Evolutionary conservation across 1,284 basidiomycete genomes (phyloP).

Genomic region (Ganoderma leucocontextum): DNA sequence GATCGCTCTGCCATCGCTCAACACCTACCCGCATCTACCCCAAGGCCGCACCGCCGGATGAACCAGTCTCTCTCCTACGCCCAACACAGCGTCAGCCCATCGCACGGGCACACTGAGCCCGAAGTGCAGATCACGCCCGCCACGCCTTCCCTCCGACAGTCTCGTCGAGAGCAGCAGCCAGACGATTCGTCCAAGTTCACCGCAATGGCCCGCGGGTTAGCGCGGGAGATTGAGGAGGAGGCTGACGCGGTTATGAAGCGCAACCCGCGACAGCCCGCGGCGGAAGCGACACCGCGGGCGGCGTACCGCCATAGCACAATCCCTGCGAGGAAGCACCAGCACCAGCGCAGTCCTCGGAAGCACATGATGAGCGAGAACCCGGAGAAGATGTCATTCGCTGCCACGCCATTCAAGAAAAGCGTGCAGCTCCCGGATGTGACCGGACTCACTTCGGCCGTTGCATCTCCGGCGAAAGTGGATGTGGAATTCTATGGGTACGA

Average conservation of each 20-base stretch:
- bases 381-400: constrained; percentile 15
- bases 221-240: constrained; percentile 61
- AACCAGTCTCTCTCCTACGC: constrained; percentile 34
- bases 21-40: constrained; percentile 28
- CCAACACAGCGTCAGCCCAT: constrained; percentile 38
- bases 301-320: constrained; percentile 36
- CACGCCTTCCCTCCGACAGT: constrained; percentile 51
- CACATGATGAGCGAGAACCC: constrained; percentile 31
- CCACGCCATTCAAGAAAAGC: constrained; percentile 38
- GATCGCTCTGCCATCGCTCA: constrained; percentile 26
- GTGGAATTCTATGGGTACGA: constrained; percentile 60
- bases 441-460: constrained; percentile 77
- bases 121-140: constrained; percentile 63
- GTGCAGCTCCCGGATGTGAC: constrained; percentile 81
- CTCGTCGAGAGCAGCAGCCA: neutral
- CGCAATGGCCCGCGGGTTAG: constrained; percentile 61
- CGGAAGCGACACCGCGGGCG: constrained; percentile 20
- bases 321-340: constrained; percentile 25
- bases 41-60: constrained; percentile 25
- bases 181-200: constrained; percentile 59
- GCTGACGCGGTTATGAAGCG: constrained; percentile 25
- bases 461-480: constrained; percentile 67
- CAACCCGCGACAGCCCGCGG: constrained; percentile 28
- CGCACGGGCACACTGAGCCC: constrained; percentile 47
- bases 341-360: constrained; percentile 33